phyloP scores from a whole-genome alignment of 805 yeast species.

The Kazachstania taianensis region DNA sequence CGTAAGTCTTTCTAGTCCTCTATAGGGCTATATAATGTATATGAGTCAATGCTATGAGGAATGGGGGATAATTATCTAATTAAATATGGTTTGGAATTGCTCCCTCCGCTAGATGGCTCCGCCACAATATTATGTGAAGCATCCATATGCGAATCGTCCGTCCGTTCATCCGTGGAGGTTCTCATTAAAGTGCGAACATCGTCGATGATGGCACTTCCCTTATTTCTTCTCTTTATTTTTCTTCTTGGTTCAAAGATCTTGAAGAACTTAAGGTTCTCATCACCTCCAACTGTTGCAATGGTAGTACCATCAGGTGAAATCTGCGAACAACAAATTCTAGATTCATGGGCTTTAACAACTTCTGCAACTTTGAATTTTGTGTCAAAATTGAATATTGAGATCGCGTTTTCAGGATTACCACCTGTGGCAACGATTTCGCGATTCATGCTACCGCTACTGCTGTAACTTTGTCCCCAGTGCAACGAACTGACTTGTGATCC shows the following conservation, averaged over 20 bases:
- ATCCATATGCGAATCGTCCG: too few relatives aligned
- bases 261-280: conserved; percentile 93
- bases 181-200: conserved; percentile 5
- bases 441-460: conserved; percentile 21
- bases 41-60: too few relatives aligned
- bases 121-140: too few relatives aligned
- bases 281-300: conserved; percentile 90
- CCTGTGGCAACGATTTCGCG: conserved; percentile 85
- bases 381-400: conserved; percentile 78
- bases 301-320: conserved; percentile 86
- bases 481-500: conserved; percentile 92
- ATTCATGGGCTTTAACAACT: conserved; percentile 77
- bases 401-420: conserved; percentile 82
- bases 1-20: too few relatives aligned
- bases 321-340: conserved; percentile 73
- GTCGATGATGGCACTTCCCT: conserved; percentile 14
- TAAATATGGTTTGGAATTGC: neutral
- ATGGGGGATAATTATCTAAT: too few relatives aligned
- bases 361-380: conserved; percentile 81
- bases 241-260: conserved; percentile 61
- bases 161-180: too few relatives aligned
- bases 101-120: too few relatives aligned
- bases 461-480: conserved; percentile 65
- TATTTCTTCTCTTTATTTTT: conserved; percentile 30
- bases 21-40: too few relatives aligned